Percentiles rank a stretch among this genome's conserved stretches.
These are phyloP conservation scores for Pelargonium fulgidum DNA, from an alignment of 441 rosid species.

Conservation along the genomic window DNA sequence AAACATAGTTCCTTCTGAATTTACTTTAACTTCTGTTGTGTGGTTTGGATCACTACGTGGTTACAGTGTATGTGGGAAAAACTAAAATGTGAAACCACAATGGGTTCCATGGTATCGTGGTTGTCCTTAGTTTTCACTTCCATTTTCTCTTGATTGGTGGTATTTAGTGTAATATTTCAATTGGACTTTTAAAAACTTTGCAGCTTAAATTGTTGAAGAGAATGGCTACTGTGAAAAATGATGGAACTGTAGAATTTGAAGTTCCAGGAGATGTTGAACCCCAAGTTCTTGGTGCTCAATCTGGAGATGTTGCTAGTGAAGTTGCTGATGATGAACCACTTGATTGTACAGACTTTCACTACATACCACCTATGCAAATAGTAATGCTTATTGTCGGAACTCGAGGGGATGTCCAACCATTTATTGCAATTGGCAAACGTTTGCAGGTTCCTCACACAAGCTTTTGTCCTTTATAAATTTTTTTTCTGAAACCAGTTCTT, in stretches of 20 bases:
- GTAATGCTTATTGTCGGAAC: constrained; percentile 96
- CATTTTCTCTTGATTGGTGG: constrained; percentile 12
- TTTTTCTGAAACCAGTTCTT: not conserved
- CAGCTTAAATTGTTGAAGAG: constrained; percentile 80
- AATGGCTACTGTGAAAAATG: constrained; percentile 88
- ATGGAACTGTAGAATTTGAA: constrained; percentile 90
- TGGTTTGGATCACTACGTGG: not conserved
- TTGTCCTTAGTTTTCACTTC: constrained; percentile 4
- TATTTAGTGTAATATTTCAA: constrained; percentile 6
- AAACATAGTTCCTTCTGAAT: not conserved
- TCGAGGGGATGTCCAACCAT: constrained; percentile 98
- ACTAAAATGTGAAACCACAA: not conserved
- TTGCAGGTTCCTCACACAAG: constrained; percentile 55
- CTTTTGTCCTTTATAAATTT: not conserved
- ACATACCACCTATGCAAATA: constrained; percentile 80
- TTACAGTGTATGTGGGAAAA: not conserved
- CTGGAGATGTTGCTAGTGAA: constrained; percentile 31
- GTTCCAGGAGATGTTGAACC: constrained; percentile 69
- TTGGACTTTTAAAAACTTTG: constrained; percentile 30
- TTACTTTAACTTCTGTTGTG: not conserved
- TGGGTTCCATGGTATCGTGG: not conserved
- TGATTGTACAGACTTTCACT: constrained; percentile 59
- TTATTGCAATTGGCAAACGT: constrained; percentile 87
- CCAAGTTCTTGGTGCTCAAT: constrained; percentile 32
- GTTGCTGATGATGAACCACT: constrained; percentile 51